Evolutionary conservation across 805 yeast genomes (phyloP), one percentile per base, ranked within the genome.

Genomic region (Cephaloascus albidus): DNA sequence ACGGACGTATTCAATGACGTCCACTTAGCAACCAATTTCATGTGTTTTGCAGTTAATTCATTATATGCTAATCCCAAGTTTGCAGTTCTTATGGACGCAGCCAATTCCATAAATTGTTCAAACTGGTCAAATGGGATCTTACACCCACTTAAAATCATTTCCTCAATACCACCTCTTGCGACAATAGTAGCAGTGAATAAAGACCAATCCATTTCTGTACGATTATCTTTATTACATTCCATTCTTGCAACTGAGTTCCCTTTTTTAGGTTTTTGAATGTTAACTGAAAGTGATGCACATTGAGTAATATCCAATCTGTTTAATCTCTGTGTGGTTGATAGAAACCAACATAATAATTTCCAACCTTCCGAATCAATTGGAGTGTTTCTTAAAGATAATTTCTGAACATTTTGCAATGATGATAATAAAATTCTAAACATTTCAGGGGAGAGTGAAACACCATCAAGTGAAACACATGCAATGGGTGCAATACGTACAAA

Each of bases 401-500:
- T 84, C 45, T 81, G 84, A 40, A 88, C 82, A 33, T 78, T 74
- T 27, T 77, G 64, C 52, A 90, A 60, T 0, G 96, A 79, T 20
- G 83, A 65, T 26, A 89, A 61, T n/a, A 90, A 56, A 18, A 82
- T 76, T 47, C 78, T 70, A 41, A 88, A 70, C 86, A 88, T 90
- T 40, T 82, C 88, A 17, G 74, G 69, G 1, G 89, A 73, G 39
- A 90, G 59, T 4, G 74, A 61, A 16, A 85, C 88, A 32, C 93
- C 90, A 60, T 89, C 97, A 41, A 90, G 69, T 0, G 84, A 70
- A 3, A 90, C 61, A 44, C 81, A 76, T 36, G 79, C 73, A 26
- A 89, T 74, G 0, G 96, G 96, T 0, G 90, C 93, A 41, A 88
- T 80, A 33, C 95, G 65, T 34, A 88, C 67, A 50, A 89, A 90